A percentile compares a stretch with the other conserved stretches of the same genome.
These are phyloP conservation scores for Acanthamoeba divionensis DNA, from an alignment of 208 protist genomes.

Conservation along the genomic window DNA sequence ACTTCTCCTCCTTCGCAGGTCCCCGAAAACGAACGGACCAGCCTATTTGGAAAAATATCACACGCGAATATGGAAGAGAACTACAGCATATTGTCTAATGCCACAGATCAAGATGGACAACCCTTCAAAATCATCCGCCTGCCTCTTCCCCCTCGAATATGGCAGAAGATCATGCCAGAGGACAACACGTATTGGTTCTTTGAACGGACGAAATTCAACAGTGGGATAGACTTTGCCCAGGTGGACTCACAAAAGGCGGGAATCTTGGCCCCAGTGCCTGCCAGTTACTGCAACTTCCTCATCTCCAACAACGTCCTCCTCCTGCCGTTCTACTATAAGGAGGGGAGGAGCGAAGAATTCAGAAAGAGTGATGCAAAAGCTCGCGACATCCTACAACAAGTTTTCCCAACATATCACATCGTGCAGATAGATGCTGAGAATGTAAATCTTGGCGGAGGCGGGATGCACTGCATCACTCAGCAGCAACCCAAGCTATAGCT, in stretches of 20 bases:
- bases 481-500: too few relatives aligned
- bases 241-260: too few relatives aligned
- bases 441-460: slow-evolving; percentile 65
- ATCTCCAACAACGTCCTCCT: slow-evolving; percentile 62
- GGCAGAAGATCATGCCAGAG: not conserved
- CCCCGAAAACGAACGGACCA: not conserved
- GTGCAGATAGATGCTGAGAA: slow-evolving; percentile 58
- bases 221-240: too few relatives aligned
- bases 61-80: slow-evolving; percentile 55
- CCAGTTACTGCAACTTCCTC: slow-evolving; percentile 68
- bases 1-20: slow-evolving; percentile 26
- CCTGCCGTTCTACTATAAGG: slow-evolving; percentile 51
- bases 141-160: not conserved
- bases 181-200: too few relatives aligned
- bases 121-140: slow-evolving; percentile 57
- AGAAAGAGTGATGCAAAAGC: slow-evolving; percentile 51
- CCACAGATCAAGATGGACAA: slow-evolving; percentile 57
- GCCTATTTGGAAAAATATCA: not conserved
- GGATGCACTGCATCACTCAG: slow-evolving; percentile 71
- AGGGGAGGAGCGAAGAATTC: not conserved
- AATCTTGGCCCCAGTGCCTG: slow-evolving; percentile 11
- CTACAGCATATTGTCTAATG: slow-evolving; percentile 31
- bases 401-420: slow-evolving; percentile 50
- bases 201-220: too few relatives aligned
- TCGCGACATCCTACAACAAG: slow-evolving; percentile 27